phyloP scores from a whole-genome alignment of 805 yeast genomes.

The Wickerhamiella shivajii region DNA sequence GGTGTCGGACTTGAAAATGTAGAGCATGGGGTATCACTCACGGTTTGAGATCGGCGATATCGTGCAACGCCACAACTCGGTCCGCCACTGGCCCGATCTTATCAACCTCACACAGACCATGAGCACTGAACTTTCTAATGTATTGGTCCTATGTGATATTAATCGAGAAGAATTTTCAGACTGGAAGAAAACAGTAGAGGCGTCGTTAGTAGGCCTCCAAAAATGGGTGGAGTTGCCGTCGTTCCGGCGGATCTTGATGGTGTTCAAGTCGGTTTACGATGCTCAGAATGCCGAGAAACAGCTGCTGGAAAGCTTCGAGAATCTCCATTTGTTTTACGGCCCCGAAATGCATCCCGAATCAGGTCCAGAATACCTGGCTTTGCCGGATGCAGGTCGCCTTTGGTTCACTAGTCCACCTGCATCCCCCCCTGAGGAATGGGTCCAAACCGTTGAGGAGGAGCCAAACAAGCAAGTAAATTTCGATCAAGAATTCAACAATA shows the following conservation, averaged over 20 bases:
- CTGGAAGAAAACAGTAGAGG: slow-evolving; percentile 4
- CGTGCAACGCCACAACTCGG: neutral
- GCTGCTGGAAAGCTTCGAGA: neutral
- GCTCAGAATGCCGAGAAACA: slow-evolving; percentile 9
- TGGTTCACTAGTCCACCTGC: slow-evolving; percentile 19
- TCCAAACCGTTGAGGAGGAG: slow-evolving; percentile 13
- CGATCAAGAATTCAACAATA: slow-evolving; percentile 14
- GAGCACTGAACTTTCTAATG: slow-evolving; percentile 7
- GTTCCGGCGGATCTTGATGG: slow-evolving; percentile 16
- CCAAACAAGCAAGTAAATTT: slow-evolving; percentile 15
- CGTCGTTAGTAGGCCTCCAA: slow-evolving; percentile 7
- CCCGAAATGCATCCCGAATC: slow-evolving; percentile 5
- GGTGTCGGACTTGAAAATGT: slow-evolving; percentile 26
- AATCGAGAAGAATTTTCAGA: slow-evolving; percentile 3
- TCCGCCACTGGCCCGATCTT: neutral
- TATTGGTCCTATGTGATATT: slow-evolving; percentile 5
- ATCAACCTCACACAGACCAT: slow-evolving; percentile 13
- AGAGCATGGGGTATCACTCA: slow-evolving; percentile 13
- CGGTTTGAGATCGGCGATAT: neutral
- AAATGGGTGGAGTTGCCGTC: slow-evolving; percentile 13
- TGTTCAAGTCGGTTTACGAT: slow-evolving; percentile 9
- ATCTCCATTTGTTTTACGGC: slow-evolving; percentile 3
- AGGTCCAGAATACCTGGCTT: slow-evolving; percentile 8
- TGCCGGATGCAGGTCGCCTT: slow-evolving; percentile 17
- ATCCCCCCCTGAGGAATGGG: slow-evolving; percentile 19